Evolutionary conservation across 805 yeast genomes (phyloP).

Genomic region (Starmerella scarabaei): DNA sequence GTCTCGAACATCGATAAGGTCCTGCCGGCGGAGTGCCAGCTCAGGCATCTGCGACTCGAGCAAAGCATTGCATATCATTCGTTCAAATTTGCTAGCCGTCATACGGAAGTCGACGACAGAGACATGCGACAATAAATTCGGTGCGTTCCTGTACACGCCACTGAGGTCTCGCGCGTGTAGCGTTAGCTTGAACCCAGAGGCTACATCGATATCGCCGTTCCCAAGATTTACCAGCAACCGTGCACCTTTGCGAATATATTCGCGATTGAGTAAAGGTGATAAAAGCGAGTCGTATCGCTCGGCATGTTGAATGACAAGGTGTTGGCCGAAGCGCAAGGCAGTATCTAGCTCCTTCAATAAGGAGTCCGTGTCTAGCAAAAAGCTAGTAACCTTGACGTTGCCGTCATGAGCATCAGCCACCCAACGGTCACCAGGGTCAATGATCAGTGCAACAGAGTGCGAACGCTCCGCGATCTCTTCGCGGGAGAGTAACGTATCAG

Average conservation of each 20-base stretch:
- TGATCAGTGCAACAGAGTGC: slow-evolving; percentile 39
- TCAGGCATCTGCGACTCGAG: slow-evolving; percentile 51
- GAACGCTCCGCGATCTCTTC: slow-evolving; percentile 37
- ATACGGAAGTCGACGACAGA: slow-evolving; percentile 56
- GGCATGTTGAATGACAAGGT: slow-evolving; percentile 60
- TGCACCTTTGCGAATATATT: slow-evolving; percentile 54
- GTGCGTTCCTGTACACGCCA: slow-evolving; percentile 30
- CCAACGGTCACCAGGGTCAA: slow-evolving; percentile 49
- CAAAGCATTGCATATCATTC: slow-evolving; percentile 46
- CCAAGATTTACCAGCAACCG: slow-evolving; percentile 51
- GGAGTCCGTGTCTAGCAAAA: slow-evolving; percentile 51
- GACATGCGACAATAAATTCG: slow-evolving; percentile 51
- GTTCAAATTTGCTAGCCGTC: slow-evolving; percentile 54
- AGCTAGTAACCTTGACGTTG: slow-evolving; percentile 32
- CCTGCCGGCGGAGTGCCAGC: slow-evolving; percentile 43
- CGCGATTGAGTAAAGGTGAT: slow-evolving; percentile 47
- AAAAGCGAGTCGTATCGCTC: slow-evolving; percentile 69
- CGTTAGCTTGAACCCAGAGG: slow-evolving; percentile 47
- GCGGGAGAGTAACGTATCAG: slow-evolving; percentile 35
- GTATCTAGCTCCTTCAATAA: slow-evolving; percentile 62
- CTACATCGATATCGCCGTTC: slow-evolving; percentile 49
- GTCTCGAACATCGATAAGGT: slow-evolving; percentile 42
- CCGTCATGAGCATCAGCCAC: neutral
- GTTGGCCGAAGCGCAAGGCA: slow-evolving; percentile 71
- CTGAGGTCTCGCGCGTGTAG: slow-evolving; percentile 49